Conservation (phyloP, 164 flowering plant species). For the Nelumbo lutea region DNA sequence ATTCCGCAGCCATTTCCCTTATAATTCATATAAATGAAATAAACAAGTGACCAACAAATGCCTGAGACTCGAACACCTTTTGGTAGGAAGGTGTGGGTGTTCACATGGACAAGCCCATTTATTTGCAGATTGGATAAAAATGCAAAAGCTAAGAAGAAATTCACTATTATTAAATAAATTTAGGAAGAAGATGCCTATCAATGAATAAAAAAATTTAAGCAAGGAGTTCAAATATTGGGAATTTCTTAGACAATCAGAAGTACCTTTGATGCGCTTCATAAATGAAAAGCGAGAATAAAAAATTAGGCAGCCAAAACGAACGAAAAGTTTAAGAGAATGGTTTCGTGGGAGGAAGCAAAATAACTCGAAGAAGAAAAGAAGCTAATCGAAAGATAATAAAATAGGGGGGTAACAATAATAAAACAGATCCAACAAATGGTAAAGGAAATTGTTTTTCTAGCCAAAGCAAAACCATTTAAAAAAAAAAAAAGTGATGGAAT, state of each 20-base stretch:
- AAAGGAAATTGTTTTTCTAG: neutral
- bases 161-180: neutral
- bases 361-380: too few species aligned
- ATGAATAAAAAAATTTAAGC: too few species aligned
- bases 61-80: constrained; percentile 1
- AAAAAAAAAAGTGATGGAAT: neutral
- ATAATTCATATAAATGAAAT: constrained; percentile 23
- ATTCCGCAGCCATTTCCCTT: constrained; percentile 87
- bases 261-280: too few species aligned
- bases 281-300: too few species aligned
- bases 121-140: neutral
- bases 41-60: neutral
- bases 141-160: neutral
- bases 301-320: too few species aligned
- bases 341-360: too few species aligned
- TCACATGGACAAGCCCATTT: neutral
- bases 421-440: neutral
- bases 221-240: too few species aligned
- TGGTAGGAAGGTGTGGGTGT: neutral
- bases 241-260: too few species aligned
- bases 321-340: too few species aligned
- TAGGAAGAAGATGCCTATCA: too few species aligned
- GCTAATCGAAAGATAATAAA: neutral
- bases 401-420: neutral
- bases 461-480: too few species aligned